These are phyloP conservation scores for Alliaria petiolata DNA, from an alignment of 345 rosid genomes.

Conservation along the genomic window DNA sequence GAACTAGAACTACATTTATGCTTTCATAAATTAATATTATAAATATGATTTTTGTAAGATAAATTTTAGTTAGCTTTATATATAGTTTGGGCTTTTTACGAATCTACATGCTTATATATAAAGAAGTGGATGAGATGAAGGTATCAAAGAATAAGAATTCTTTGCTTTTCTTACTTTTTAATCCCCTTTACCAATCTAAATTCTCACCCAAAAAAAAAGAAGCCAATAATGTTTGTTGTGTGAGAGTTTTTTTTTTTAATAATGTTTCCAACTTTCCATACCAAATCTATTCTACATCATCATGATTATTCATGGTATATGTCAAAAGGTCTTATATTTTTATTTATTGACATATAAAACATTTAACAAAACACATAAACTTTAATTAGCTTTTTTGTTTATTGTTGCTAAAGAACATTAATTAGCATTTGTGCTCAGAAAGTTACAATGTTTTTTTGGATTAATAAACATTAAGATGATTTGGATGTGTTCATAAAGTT, in stretches of 20 bases:
- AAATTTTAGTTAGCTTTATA: background rate
- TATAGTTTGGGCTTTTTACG: background rate
- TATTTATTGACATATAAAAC: background rate
- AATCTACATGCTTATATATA: conserved; percentile 7
- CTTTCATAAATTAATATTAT: background rate
- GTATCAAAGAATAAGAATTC: conserved; percentile 25
- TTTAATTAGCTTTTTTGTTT: too few relatives aligned
- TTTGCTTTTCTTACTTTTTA: conserved; percentile 1
- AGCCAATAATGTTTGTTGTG: conserved; percentile 1
- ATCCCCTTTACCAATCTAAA: background rate
- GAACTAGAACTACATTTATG: background rate
- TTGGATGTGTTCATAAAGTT: background rate
- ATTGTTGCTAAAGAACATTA: background rate
- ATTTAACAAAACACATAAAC: too few relatives aligned
- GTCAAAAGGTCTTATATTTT: background rate
- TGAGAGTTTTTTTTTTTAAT: background rate
- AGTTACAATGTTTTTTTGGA: background rate
- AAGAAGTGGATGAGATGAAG: conserved; percentile 28
- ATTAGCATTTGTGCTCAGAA: background rate
- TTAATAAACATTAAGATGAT: background rate
- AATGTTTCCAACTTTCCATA: background rate
- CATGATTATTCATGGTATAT: background rate
- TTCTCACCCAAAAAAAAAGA: background rate
- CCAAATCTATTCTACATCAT: background rate
- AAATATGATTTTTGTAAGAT: background rate